Conservation (phyloP, 2,329 filamentous ascomycete genomes). For the Phyllosticta citriasiana region DNA sequence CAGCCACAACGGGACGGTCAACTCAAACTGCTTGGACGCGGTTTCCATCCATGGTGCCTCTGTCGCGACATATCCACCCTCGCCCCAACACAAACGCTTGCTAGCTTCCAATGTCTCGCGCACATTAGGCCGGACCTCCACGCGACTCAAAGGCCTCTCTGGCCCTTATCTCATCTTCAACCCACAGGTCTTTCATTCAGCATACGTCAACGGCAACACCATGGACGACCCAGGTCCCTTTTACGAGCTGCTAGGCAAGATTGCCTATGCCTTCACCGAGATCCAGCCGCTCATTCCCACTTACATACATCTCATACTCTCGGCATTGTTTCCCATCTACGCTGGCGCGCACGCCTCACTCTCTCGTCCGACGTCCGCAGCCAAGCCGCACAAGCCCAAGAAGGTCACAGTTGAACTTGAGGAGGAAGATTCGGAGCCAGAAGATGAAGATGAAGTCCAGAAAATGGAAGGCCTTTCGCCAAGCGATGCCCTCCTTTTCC, state of each 20-base stretch:
- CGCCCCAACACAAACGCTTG: background rate
- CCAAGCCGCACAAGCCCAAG: constrained; percentile 45
- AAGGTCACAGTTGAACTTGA: constrained; percentile 28
- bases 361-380: constrained; percentile 71
- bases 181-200: background rate
- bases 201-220: background rate
- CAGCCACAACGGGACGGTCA: background rate
- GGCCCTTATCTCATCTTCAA: background rate
- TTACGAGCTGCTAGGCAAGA: constrained; percentile 28
- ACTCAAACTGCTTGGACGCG: background rate
- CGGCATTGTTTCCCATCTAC: constrained; percentile 74
- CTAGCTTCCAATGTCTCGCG: background rate
- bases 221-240: constrained; percentile 14
- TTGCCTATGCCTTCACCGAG: constrained; percentile 35
- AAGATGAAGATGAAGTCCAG: constrained; percentile 44
- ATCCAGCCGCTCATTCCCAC: constrained; percentile 40
- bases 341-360: constrained; percentile 78
- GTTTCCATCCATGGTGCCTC: background rate
- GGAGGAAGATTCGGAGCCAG: constrained; percentile 37
- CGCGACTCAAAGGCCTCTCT: background rate
- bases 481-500: constrained; percentile 76
- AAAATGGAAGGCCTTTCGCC: constrained; percentile 60
- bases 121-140: background rate
- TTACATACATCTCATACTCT: constrained; percentile 52
- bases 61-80: background rate